phyloP scores from a whole-genome alignment of 805 yeast genomes.

The Groenewaldozyma salmanticensis region DNA sequence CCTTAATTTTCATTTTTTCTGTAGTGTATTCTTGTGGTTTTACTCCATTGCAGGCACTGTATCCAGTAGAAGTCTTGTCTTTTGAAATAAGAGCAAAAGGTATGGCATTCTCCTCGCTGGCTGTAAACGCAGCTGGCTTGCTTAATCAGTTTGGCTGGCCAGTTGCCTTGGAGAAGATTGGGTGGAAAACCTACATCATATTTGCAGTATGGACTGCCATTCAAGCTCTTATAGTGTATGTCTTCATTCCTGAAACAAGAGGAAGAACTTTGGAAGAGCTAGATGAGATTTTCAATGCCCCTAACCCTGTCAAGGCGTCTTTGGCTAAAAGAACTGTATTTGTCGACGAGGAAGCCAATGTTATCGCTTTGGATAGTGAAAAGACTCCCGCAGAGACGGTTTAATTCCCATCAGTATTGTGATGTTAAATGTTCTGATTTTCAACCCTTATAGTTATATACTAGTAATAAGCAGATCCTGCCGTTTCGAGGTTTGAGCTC shows the following conservation, averaged over 20 bases:
- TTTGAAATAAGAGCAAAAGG: conserved; percentile 26
- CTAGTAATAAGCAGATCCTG: no score
- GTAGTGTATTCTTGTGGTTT: conserved; percentile 21
- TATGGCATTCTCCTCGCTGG: conserved; percentile 21
- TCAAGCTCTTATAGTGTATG: conserved; percentile 30
- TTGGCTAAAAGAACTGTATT: conserved; percentile 4
- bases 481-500: no score
- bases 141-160: conserved; percentile 21
- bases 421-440: no score
- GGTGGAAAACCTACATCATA: conserved; percentile 27
- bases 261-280: conserved; percentile 76
- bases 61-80: conserved; percentile 26
- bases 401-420: no score
- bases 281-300: conserved; percentile 40
- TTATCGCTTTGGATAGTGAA: no score
- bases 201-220: conserved; percentile 27
- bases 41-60: conserved; percentile 31
- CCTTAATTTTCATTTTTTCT: conserved; percentile 12
- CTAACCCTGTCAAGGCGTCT: conserved; percentile 14
- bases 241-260: conserved; percentile 65
- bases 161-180: conserved; percentile 26
- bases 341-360: conserved; percentile 1
- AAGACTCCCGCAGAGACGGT: no score
- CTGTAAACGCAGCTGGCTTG: conserved; percentile 24
- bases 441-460: no score